Conservation (phyloP, 2,329 filamentous ascomycete genomes). For the Purpureocillium takamizusanense region DNA sequence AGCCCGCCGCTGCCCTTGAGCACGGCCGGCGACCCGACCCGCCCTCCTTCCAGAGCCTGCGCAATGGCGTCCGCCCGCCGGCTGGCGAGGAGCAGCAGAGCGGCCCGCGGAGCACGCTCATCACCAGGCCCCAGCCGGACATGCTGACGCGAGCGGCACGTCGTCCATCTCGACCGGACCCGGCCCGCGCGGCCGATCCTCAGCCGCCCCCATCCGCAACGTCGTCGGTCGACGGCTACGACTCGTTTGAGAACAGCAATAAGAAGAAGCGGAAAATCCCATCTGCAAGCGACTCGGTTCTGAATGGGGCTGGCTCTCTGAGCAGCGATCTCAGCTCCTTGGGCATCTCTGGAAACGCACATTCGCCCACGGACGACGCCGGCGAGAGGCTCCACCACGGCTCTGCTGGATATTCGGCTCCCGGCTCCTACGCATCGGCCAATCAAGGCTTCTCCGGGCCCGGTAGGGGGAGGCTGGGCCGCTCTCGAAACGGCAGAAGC, state of each 20-base stretch:
- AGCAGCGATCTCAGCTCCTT: constrained; percentile 31
- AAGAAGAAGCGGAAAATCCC: constrained; percentile 99
- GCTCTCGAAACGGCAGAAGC: constrained; percentile 51
- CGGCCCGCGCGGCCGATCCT: constrained; percentile 33
- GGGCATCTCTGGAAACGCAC: constrained; percentile 12
- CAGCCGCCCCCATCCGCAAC: constrained; percentile 58
- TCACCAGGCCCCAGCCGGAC: constrained; percentile 38
- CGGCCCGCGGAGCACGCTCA: constrained; percentile 24
- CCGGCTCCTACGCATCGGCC: constrained; percentile 41
- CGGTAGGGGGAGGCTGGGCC: constrained; percentile 75
- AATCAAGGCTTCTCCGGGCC: constrained; percentile 66
- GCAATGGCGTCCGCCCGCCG: constrained; percentile 34
- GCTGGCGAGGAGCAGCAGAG: constrained; percentile 55
- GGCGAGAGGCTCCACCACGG: constrained; percentile 14
- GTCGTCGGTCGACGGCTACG: constrained; percentile 77
- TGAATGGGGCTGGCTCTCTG: constrained; percentile 30
- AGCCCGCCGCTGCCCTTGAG: constrained; percentile 12
- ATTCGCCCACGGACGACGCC: constrained; percentile 20
- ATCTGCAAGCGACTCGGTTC: constrained; percentile 62
- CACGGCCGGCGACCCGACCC: constrained; percentile 14
- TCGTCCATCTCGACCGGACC: constrained; percentile 33
- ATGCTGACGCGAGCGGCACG: constrained; percentile 32
- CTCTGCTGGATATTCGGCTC: constrained; percentile 19
- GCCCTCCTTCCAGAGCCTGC: constrained; percentile 15
- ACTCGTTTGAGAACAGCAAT: constrained; percentile 96